Conservation (phyloP, 345 rosid genomes). For the Acer yangbiense region DNA sequence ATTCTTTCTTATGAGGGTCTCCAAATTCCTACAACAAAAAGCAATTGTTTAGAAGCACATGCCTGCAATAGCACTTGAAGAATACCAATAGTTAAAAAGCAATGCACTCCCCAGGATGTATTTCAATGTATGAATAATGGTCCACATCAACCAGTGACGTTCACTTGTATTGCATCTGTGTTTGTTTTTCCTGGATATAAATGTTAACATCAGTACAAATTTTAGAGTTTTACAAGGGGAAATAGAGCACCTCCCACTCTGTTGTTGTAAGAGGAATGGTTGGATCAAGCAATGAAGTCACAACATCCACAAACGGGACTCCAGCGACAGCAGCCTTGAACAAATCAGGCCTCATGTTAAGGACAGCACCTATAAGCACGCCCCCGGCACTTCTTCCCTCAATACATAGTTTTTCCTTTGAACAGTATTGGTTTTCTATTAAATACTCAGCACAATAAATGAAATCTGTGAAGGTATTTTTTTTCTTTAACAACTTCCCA, state of each 20-base stretch:
- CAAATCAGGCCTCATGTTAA: slow-evolving; percentile 95
- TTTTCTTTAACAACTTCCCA: slow-evolving; percentile 82
- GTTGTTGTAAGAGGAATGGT: slow-evolving; percentile 91
- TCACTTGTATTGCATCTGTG: too few relatives aligned
- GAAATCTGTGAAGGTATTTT: slow-evolving; percentile 89
- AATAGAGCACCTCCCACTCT: slow-evolving; percentile 86
- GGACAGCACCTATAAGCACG: slow-evolving; percentile 87
- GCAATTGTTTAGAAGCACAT: not conserved
- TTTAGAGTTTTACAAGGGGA: not conserved
- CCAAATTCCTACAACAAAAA: slow-evolving; percentile 78
- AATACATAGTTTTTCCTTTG: slow-evolving; percentile 81
- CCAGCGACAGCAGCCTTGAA: slow-evolving; percentile 90
- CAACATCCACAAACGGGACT: slow-evolving; percentile 92
- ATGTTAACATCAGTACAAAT: too few relatives aligned
- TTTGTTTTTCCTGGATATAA: too few relatives aligned
- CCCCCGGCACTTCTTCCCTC: slow-evolving; percentile 99
- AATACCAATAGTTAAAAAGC: not conserved
- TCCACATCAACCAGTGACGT: too few relatives aligned
- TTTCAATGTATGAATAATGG: too few relatives aligned
- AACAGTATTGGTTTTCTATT: slow-evolving; percentile 61
- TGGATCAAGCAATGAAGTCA: slow-evolving; percentile 98
- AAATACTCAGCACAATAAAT: slow-evolving; percentile 78
- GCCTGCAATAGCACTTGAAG: not conserved
- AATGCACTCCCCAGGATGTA: too few relatives aligned
- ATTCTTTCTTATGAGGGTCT: slow-evolving; percentile 84